Evolutionary conservation across 495 filamentous ascomycete species (phyloP), one percentile per base, ranked within the genome.

Genomic region (Xylaria sp.): DNA sequence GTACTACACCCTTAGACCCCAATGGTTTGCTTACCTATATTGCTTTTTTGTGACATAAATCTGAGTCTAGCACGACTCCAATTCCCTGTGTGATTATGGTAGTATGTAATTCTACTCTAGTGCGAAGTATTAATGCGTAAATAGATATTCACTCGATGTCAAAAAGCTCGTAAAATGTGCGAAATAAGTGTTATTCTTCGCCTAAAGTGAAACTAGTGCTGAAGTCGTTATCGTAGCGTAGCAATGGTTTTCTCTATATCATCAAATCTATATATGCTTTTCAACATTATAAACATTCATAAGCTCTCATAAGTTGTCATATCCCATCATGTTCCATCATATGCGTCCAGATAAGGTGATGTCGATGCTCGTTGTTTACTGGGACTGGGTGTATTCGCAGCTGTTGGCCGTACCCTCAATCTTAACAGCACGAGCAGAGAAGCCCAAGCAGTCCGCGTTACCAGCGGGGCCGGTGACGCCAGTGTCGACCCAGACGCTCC

Each of bases 401-500:
- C 70, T 63, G 11, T 69, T 73, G n/a, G 55, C 14, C 4, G 82
- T 76, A 24, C 74, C 72, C 19, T 64, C 57, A 46, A 63, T 76
- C 72, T 77, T 73, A 41, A 78, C 69, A 6, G 83, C 79, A 24
- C 78, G 80, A 37, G 78, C 80, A 7, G 72, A 73, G 68, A 87
- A 78, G 31, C 82, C 80, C 26, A 86, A 72, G 69, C 86, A 88
- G 63, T 80, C 72, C 67, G 76, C 26, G 76, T 86, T 85, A 43
- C 76, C 77, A 15, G 64, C 85, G n/a, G 85, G 86, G 74, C 84
- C 79, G 1, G 72, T 52, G 40, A 83, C 69, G 14, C 83, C 85
- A 41, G 77, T 75, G 15, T 73, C 69, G 35, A 82, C 80, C 85
- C 85, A 87, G 65, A 88, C 77, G 72, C 79, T 82, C 81, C 81